phyloP scores from a whole-genome alignment of 2,329 filamentous ascomycete species.

The Emergomyces africanus region DNA sequence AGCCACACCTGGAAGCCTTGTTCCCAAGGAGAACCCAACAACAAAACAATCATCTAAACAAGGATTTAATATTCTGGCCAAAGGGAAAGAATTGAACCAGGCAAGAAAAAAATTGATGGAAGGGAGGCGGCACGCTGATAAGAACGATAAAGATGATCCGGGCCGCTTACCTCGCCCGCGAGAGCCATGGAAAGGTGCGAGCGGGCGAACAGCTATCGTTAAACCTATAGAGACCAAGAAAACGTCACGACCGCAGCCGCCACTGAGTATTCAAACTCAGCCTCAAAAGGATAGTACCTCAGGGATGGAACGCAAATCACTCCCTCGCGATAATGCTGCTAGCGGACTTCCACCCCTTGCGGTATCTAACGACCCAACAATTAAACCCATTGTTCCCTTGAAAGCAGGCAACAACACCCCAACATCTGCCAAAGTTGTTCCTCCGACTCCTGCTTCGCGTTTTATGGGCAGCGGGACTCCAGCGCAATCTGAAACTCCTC shows the following conservation, averaged over 20 bases:
- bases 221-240: conserved; percentile 55
- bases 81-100: conserved; percentile 26
- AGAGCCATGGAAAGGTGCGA: conserved; percentile 58
- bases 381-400: conserved; percentile 32
- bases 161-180: conserved; percentile 35
- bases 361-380: conserved; percentile 14
- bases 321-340: not conserved
- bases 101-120: conserved; percentile 24
- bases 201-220: conserved; percentile 53
- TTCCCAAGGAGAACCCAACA: conserved; percentile 15
- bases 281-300: not conserved
- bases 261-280: conserved; percentile 25
- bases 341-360: conserved; percentile 8
- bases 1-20: conserved; percentile 37
- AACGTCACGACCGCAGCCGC: conserved; percentile 44
- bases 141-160: conserved; percentile 27
- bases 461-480: conserved; percentile 3
- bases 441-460: conserved; percentile 8
- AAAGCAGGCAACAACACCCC: conserved; percentile 28
- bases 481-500: conserved; percentile 7
- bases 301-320: not conserved
- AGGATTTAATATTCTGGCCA: conserved; percentile 18
- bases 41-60: conserved; percentile 17
- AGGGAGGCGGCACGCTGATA: conserved; percentile 11
- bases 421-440: conserved; percentile 9